These are phyloP conservation scores for Triglochin maritima DNA, from an alignment of 106 monocot species.

Conservation along the genomic window DNA sequence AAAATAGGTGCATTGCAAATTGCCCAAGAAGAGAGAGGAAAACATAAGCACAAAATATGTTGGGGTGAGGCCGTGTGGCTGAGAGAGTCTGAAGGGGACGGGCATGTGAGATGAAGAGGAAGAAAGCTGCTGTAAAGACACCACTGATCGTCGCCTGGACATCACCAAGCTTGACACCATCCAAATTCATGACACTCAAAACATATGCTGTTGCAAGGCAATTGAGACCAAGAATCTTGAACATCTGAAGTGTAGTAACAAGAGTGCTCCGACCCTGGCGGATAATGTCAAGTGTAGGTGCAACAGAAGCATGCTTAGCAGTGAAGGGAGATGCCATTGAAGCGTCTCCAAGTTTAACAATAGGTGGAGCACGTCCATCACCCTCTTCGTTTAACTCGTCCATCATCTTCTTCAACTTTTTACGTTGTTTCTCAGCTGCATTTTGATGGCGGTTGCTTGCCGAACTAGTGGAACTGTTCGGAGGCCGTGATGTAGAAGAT, in stretches of 20 bases:
- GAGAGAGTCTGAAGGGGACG: constrained; percentile 85
- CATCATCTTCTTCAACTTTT: constrained; percentile 66
- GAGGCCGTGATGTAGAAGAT: constrained; percentile 21
- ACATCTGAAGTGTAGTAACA: constrained; percentile 99
- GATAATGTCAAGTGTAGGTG: constrained; percentile 88
- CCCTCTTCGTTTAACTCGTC: constrained; percentile 94
- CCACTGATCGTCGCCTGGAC: constrained; percentile 95
- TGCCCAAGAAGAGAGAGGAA: constrained; percentile 90
- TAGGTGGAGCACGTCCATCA: constrained; percentile 57
- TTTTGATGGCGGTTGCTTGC: constrained; percentile 49
- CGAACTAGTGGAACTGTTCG: constrained; percentile 16
- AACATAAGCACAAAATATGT: constrained; percentile 90
- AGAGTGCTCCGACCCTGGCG: constrained; percentile 96
- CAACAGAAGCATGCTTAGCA: constrained; percentile 94
- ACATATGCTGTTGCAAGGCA: constrained; percentile 98
- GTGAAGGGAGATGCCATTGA: constrained; percentile 99
- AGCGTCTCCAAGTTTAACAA: constrained; percentile 98
- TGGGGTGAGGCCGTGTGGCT: constrained; percentile 63
- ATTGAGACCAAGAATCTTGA: constrained; percentile 98
- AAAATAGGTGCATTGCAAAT: constrained; percentile 83
- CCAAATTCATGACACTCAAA: constrained; percentile 95
- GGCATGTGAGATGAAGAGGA: constrained; percentile 97
- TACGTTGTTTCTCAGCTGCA: constrained; percentile 68
- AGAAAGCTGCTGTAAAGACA: constrained; percentile 91
- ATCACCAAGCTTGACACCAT: constrained; percentile 96